Conservation (phyloP, 2,329 filamentous ascomycete genomes). For the Paecilomyces fulvus region DNA sequence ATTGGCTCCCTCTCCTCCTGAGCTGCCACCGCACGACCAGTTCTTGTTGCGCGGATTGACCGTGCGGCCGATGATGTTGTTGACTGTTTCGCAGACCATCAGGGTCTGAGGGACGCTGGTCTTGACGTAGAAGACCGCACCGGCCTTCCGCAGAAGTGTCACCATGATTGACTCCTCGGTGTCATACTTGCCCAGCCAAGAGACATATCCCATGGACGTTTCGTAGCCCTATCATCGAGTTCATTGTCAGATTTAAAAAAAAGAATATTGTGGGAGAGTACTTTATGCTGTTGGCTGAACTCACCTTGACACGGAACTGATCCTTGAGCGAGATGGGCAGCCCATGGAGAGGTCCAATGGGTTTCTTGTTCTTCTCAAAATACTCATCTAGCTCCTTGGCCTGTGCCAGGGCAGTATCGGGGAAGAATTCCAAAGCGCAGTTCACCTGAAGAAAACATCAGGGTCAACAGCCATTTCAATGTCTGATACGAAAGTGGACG, state of each 20-base stretch:
- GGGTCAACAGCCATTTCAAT: not conserved
- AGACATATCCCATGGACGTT: constrained; percentile 22
- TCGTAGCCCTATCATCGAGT: constrained; percentile 20
- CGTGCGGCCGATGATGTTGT: constrained; percentile 56
- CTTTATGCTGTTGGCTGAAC: not conserved
- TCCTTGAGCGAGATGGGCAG: constrained; percentile 54
- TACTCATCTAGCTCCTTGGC: constrained; percentile 45
- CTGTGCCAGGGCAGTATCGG: constrained; percentile 42
- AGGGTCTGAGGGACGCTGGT: constrained; percentile 55
- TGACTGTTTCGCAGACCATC: constrained; percentile 61
- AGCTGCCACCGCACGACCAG: constrained; percentile 57
- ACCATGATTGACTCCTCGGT: constrained; percentile 13
- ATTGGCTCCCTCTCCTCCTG: constrained; percentile 59
- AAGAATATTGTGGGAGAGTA: not conserved
- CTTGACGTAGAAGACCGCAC: constrained; percentile 50
- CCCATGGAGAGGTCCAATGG: constrained; percentile 58
- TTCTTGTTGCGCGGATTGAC: constrained; percentile 56
- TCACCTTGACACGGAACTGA: constrained; percentile 42
- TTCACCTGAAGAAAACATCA: constrained; percentile 7
- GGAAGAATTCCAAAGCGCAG: constrained; percentile 32
- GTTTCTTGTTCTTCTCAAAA: constrained; percentile 36
- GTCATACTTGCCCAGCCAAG: constrained; percentile 3
- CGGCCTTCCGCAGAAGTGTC: constrained; percentile 36
- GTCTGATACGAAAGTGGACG: not conserved
- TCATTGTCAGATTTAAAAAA: constrained; percentile 9